Conservation (phyloP, 148 eudicot genomes). For the Rhododendron kiyosumense region DNA sequence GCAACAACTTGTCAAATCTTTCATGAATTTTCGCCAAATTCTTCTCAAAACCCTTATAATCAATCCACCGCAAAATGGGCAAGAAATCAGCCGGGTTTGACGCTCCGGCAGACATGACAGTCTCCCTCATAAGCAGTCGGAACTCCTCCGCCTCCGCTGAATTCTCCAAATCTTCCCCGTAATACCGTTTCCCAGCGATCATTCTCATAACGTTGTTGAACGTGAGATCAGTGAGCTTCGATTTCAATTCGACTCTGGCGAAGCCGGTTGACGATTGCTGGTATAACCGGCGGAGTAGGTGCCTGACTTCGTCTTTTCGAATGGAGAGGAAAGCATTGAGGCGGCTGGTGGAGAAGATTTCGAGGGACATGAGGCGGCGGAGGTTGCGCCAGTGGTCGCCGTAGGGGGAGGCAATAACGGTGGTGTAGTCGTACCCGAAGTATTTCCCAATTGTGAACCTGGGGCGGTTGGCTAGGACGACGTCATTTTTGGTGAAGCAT, state of each 20-base stretch:
- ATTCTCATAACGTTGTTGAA: background rate
- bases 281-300: background rate
- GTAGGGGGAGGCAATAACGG: background rate
- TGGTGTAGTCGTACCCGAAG: background rate
- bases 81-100: background rate
- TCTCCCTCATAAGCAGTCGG: background rate
- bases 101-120: background rate
- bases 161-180: background rate
- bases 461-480: background rate
- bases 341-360: background rate
- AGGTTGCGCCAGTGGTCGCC: conserved; percentile 4
- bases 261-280: background rate
- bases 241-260: background rate
- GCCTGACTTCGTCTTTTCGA: background rate
- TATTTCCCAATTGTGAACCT: background rate
- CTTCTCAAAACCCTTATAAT: background rate
- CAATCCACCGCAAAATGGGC: background rate
- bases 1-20: background rate
- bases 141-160: background rate
- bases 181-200: background rate
- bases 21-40: background rate
- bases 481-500: conserved; percentile 3
- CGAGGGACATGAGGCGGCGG: conserved; percentile 1
- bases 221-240: background rate
- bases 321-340: background rate